Evolutionary conservation across 2,329 filamentous ascomycete genomes (phyloP).

Genomic region (Ascochyta pisi): DNA sequence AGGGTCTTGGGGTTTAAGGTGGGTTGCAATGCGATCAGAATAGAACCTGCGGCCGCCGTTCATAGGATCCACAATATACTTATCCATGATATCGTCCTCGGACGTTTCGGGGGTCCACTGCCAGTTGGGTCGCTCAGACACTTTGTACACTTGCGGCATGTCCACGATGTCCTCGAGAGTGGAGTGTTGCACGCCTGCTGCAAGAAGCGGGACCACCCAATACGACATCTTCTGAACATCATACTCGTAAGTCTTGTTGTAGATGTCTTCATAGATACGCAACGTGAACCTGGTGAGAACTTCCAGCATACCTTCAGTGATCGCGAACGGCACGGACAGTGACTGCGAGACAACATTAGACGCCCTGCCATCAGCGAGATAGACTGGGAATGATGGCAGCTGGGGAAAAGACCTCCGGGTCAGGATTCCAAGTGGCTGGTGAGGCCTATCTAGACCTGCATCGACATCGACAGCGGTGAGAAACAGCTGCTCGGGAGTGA

Average conservation of each 20-base stretch:
- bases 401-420: constrained; percentile 70
- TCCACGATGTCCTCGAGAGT: constrained; percentile 58
- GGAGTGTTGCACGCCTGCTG: neutral
- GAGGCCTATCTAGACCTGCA: constrained; percentile 62
- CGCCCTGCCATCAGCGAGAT: constrained; percentile 68
- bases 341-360: constrained; percentile 64
- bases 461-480: constrained; percentile 69
- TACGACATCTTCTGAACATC: constrained; percentile 74
- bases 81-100: constrained; percentile 52
- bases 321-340: constrained; percentile 53
- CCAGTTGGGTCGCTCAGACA: constrained; percentile 50
- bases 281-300: constrained; percentile 76
- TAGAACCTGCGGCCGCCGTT: constrained; percentile 67
- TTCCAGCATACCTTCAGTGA: constrained; percentile 56
- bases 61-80: constrained; percentile 64
- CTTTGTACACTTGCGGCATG: constrained; percentile 63
- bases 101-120: constrained; percentile 55
- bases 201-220: constrained; percentile 72
- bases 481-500: constrained; percentile 62
- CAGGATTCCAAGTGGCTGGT: constrained; percentile 72
- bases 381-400: constrained; percentile 74
- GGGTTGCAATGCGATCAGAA: constrained; percentile 53
- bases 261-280: constrained; percentile 79
- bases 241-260: constrained; percentile 82
- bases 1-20: constrained; percentile 68